phyloP scores from a whole-genome alignment of 768 basidiomycete species.

The Hebeloma cylindrosporum region DNA sequence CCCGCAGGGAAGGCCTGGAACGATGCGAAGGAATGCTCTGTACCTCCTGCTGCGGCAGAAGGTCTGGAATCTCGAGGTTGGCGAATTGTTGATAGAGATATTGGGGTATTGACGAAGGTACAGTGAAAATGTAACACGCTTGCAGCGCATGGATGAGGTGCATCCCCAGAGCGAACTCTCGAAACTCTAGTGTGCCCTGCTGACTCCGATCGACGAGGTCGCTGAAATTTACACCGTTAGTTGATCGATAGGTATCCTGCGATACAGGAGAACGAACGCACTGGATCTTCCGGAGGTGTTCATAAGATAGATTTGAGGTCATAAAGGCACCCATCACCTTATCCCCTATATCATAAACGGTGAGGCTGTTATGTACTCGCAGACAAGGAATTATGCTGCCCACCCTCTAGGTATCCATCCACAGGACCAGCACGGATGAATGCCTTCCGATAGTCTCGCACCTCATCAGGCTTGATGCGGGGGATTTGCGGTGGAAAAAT shows the following conservation, averaged over 20 bases:
- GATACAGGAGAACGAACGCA: slow-evolving; percentile 25
- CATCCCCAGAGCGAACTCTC: slow-evolving; percentile 73
- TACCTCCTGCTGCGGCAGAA: too few relatives aligned
- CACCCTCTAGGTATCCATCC: slow-evolving; percentile 56
- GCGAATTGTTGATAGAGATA: slow-evolving; percentile 31
- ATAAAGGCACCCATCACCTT: slow-evolving; percentile 64
- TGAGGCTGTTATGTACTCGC: too few relatives aligned
- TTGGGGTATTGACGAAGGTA: slow-evolving; percentile 33
- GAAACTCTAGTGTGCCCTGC: slow-evolving; percentile 58
- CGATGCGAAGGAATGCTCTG: too few relatives aligned
- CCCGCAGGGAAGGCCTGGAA: too few relatives aligned
- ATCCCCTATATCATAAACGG: slow-evolving; percentile 46
- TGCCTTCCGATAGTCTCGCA: slow-evolving; percentile 52
- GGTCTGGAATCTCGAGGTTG: slow-evolving; percentile 11
- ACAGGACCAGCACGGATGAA: slow-evolving; percentile 52
- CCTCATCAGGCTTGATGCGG: slow-evolving; percentile 49
- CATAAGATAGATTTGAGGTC: slow-evolving; percentile 56
- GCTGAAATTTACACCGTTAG: slow-evolving; percentile 32
- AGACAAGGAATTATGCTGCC: too few relatives aligned
- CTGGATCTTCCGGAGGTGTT: slow-evolving; percentile 65
- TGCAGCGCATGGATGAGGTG: slow-evolving; percentile 53
- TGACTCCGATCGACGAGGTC: slow-evolving; percentile 60
- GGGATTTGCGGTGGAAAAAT: slow-evolving; percentile 38
- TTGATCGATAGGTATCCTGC: not conserved
- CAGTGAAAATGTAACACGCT: slow-evolving; percentile 30